These are phyloP conservation scores for Fusarium tricinctum DNA, from an alignment of 2,329 filamentous ascomycete species.

Conservation along the genomic window DNA sequence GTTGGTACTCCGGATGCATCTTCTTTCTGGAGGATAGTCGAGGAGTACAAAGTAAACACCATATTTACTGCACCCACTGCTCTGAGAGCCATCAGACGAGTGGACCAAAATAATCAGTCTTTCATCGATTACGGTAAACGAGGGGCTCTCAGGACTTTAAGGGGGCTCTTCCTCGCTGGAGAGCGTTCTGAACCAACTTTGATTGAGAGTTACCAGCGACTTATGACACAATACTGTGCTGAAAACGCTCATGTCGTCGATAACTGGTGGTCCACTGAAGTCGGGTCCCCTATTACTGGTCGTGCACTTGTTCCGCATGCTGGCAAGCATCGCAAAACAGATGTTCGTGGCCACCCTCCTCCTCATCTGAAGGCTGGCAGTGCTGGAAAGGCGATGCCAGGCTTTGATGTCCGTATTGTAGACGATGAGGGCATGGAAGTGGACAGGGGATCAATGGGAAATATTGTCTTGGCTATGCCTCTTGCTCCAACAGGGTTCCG, in stretches of 20 bases:
- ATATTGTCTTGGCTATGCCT: constrained; percentile 87
- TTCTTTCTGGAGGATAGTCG: constrained; percentile 88
- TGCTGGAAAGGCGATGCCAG: constrained; percentile 91
- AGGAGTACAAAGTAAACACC: constrained; percentile 86
- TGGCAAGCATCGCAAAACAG: constrained; percentile 66
- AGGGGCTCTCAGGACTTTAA: constrained; percentile 79
- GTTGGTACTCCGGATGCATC: constrained; percentile 89
- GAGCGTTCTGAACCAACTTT: constrained; percentile 92
- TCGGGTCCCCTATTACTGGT: constrained; percentile 70
- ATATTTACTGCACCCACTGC: constrained; percentile 91
- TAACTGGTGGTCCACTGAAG: constrained; percentile 74
- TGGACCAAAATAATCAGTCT: constrained; percentile 80
- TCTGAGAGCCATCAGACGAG: constrained; percentile 86
- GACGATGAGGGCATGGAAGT: constrained; percentile 84
- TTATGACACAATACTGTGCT: constrained; percentile 76
- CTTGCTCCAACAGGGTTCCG: constrained; percentile 89
- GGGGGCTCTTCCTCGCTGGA: constrained; percentile 86
- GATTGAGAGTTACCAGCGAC: constrained; percentile 81
- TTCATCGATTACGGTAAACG: constrained; percentile 74
- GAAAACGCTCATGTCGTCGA: constrained; percentile 69
- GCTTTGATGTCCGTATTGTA: constrained; percentile 88
- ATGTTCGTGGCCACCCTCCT: constrained; percentile 55
- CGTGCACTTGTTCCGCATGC: constrained; percentile 69
- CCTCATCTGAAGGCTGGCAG: constrained; percentile 83
- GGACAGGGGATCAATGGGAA: constrained; percentile 82